A percentile compares a stretch with the other conserved stretches of the same genome.
phyloP scores from a whole-genome alignment of 2,329 filamentous ascomycete genomes.

The Penicillium sp. region DNA sequence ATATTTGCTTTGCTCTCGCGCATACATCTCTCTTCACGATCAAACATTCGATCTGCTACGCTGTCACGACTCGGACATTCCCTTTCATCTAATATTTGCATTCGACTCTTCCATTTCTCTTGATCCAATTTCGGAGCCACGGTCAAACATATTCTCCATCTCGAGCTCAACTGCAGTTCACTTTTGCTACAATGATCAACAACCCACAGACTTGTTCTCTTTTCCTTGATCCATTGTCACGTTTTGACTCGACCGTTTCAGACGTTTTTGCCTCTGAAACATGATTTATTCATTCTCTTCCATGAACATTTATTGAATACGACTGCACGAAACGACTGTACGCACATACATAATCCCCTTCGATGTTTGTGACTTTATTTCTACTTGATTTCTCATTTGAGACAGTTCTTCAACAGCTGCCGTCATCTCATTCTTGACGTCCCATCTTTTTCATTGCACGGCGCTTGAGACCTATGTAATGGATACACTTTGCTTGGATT shows the following conservation, averaged over 20 bases:
- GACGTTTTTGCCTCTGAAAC: slow-evolving; percentile 6
- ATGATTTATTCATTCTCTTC: slow-evolving; percentile 17
- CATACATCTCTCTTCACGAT: neutral
- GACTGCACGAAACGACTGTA: slow-evolving; percentile 32
- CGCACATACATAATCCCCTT: slow-evolving; percentile 27
- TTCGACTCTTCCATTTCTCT: neutral
- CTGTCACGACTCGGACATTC: slow-evolving; percentile 11
- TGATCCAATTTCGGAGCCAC: neutral
- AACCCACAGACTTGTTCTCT: slow-evolving; percentile 7
- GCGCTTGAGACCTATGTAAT: neutral
- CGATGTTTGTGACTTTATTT: neutral
- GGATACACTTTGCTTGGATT: slow-evolving; percentile 5
- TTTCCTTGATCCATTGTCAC: neutral
- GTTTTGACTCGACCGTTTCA: neutral
- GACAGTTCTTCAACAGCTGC: neutral
- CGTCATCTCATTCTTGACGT: neutral
- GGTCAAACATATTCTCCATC: neutral
- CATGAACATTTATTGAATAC: slow-evolving; percentile 27
- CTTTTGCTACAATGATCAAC: neutral
- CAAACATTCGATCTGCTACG: neutral
- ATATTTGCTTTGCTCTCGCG: neutral
- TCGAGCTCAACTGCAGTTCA: neutral
- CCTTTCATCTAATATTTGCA: neutral
- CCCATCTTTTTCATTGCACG: neutral
- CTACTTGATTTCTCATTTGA: neutral